Evolutionary conservation across 768 basidiomycete species (phyloP), one percentile per base, ranked within the genome.

Genomic region (Daedaleopsis sinensis): DNA sequence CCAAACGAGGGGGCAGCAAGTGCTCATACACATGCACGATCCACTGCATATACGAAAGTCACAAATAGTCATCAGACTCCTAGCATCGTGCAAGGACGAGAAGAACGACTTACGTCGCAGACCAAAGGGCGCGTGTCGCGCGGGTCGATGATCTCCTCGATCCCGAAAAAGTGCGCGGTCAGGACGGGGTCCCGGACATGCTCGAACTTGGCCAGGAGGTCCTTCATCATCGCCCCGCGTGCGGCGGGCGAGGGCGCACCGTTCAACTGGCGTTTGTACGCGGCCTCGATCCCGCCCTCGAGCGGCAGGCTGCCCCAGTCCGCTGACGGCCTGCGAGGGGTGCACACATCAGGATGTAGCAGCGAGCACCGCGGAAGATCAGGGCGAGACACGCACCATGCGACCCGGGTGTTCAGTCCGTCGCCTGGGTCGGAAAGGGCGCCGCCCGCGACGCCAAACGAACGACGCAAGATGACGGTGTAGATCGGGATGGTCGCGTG

Each of bases 241-340:
- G 61, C 65, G 1, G 46, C 55, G 6, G 65, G 58, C 1, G 65
- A 39, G 5, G 55, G 57, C 13, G 65, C 59, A 6, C 32, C 24
- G 35, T 66, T 52, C 1, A 66, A 56, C 32, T 66, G 54, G 11
- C 65, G 54, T 21, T 63, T 66, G 53, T 66, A 66, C 12, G 65
- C 65, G 9, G 65, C 65, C 38, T 66, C 65, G 13, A 66, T 58
- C 3, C 65, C 65, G 3, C 65, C 65, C 24, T 66, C 62, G 19
- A 66, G 57, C 0, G 65, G 65, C 19, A 66, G 51, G 48, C 65
- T 66, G 5, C 65, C 65, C 65, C 65, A 63, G 42, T 66, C 65
- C 2, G 49, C 65, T 10, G 65, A 66, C 6, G 65, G 65, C 65
- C 65, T 66, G 35, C 21, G 21, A 15, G 46, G 48, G 12, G 37